Percentiles rank a stretch among this genome's conserved stretches.
Evolutionary conservation across 352 stramenopile genomes (phyloP).

Genomic region (Phytopythium ostracodes): DNA sequence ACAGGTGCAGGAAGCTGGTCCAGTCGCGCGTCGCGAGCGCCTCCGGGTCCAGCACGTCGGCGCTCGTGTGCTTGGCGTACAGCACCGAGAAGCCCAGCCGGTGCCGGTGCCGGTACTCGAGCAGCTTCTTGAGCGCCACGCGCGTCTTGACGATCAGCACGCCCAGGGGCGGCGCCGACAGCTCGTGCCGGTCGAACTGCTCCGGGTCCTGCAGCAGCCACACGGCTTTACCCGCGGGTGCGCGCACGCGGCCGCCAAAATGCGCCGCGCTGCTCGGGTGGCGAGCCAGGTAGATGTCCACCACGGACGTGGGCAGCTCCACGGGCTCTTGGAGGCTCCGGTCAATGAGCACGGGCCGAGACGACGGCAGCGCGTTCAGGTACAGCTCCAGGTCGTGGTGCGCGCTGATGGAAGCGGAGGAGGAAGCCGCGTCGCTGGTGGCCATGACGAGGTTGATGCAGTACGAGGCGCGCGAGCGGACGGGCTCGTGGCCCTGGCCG

Average conservation of each 20-base stretch:
- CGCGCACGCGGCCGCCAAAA: slow-evolving; percentile 25
- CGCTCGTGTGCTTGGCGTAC: slow-evolving; percentile 82
- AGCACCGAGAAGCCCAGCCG: slow-evolving; percentile 74
- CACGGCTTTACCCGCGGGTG: slow-evolving; percentile 63
- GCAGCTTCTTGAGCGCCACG: slow-evolving; percentile 74
- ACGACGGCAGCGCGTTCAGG: slow-evolving; percentile 61
- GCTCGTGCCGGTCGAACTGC: slow-evolving; percentile 79
- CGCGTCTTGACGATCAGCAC: slow-evolving; percentile 86
- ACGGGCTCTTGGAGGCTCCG: slow-evolving; percentile 19
- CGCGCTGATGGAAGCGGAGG: slow-evolving; percentile 6
- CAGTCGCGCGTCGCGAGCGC: slow-evolving; percentile 52
- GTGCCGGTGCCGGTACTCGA: slow-evolving; percentile 76
- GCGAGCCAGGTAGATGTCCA: slow-evolving; percentile 76
- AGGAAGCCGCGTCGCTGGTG: slow-evolving; percentile 12
- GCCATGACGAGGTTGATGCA: slow-evolving; percentile 72
- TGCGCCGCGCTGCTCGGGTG: slow-evolving; percentile 56
- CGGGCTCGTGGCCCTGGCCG: slow-evolving; percentile 65
- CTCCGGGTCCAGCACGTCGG: slow-evolving; percentile 51
- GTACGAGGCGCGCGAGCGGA: slow-evolving; percentile 55
- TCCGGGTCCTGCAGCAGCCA: slow-evolving; percentile 88
- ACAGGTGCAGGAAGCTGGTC: slow-evolving; percentile 71
- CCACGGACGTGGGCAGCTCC: slow-evolving; percentile 62
- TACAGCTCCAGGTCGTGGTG: slow-evolving; percentile 69
- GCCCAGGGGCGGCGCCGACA: slow-evolving; percentile 58
- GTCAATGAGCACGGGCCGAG: slow-evolving; percentile 49